Evolutionary conservation across 331 rosid genomes (phyloP), one percentile per base, ranked within the genome.

Genomic region (Erythrophleum ivorense): DNA sequence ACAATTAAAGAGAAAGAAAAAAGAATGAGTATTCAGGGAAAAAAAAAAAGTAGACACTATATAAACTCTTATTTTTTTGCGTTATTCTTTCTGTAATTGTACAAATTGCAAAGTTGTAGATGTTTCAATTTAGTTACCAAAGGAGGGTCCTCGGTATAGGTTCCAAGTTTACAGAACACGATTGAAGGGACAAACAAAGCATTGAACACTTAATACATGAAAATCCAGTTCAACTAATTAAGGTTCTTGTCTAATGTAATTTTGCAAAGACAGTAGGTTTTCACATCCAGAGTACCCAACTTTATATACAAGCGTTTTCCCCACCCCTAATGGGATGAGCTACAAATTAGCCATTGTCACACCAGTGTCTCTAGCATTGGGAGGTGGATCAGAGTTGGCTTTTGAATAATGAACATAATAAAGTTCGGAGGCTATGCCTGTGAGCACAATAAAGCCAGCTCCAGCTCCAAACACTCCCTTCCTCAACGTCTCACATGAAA

Each of bases 401-500:
- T 86, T 95, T 75, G 97, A 91, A 76, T 88, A 80, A 84, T 87
- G 66, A 80, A 91, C 91, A 82, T 95, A 93, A 67, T 88, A 93
- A 33, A 95, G 90, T 90, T 95, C 94, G 0, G 97, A 85, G 59
- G 73, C 78, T 82, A 91, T 88, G 68, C 96, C 95, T 21, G 98
- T 91, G 12, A 95, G 46, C 70, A 93, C 92, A 36, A 93, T 86
- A 75, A 95, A 93, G 9, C 94, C 96, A 34, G 96, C 98, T 62
- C 90, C 98, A 36, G 96, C 94, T 33, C 81, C 96, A 64, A 95
- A 93, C 8, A 93, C 83, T 34, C 96, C 97, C 80, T 86, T 95
- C 84, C 91, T 90, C 87, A 93, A 36, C 3, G 81, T 89, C 80
- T 88, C 81, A 55, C 98, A 95, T 4, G 92, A 80, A 76, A 87